These are phyloP conservation scores for Suillus subluteus DNA, from an alignment of 768 basidiomycete genomes.

Conservation along the genomic window DNA sequence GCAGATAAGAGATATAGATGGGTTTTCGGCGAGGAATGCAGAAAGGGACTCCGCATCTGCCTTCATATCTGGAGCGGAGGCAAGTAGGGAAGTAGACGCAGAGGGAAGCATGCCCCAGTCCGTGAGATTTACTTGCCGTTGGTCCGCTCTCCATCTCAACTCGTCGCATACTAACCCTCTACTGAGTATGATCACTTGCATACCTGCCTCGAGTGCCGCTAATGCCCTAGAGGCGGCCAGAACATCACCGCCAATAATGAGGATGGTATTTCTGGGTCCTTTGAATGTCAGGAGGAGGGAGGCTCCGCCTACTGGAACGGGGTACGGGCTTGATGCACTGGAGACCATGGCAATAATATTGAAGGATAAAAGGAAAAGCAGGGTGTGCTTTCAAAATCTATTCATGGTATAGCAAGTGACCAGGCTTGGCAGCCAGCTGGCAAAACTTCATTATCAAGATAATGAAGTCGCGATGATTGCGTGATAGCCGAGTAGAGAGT, in stretches of 20 bases:
- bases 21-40: conserved; percentile 41
- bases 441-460: not conserved
- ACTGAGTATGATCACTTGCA: conserved; percentile 66
- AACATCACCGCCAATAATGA: conserved; percentile 78
- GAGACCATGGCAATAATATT: not conserved
- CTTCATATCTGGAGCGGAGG: conserved; percentile 20
- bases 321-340: conserved; percentile 34
- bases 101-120: conserved; percentile 54
- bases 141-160: conserved; percentile 61
- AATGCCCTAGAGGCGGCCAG: conserved; percentile 88
- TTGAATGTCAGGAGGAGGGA: conserved; percentile 82
- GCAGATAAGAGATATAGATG: conserved; percentile 60
- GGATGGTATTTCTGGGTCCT: conserved; percentile 51
- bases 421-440: not conserved
- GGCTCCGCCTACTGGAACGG: conserved; percentile 57
- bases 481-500: not conserved
- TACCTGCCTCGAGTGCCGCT: conserved; percentile 79
- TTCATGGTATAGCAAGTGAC: conserved; percentile 3
- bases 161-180: conserved; percentile 70
- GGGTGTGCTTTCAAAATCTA: not conserved
- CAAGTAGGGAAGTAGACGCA: conserved; percentile 29
- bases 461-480: conserved; percentile 1
- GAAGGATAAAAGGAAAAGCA: conserved; percentile 3
- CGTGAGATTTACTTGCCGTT: conserved; percentile 58
- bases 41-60: conserved; percentile 51